Evolutionary conservation across 176 grass and related monocot genomes (phyloP), one percentile per base, ranked within the genome.

Genomic region (Chloris gayana): DNA sequence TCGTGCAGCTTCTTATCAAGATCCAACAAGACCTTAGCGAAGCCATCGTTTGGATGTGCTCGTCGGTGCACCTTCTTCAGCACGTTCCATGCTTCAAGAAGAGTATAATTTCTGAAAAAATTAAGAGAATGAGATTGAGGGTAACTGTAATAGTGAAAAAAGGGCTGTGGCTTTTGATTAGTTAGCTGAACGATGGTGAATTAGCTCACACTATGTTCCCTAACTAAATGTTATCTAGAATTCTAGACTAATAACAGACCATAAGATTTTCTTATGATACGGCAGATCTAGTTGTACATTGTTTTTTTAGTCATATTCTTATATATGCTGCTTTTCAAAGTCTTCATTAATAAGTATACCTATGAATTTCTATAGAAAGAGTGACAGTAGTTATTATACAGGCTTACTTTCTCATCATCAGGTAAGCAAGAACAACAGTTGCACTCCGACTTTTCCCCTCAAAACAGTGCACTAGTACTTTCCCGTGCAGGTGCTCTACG

Each of bases 391-490:
- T 60, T 81, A 14, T 49, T 51, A 32, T 53, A 31, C 50, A 41
- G 5, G 24, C 84, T 91, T 87, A 95, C 92, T 93, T 98, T 86
- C 92, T 89, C 72, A 95, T 70, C 83, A 98, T 93, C 64, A 93
- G 70, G 79, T 98, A 98, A 67, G 92, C 85, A 73, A 98, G 95
- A 41, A 98, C 92, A 64, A 95, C 80, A 22, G 95, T 98, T 37
- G 92, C 81, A 25, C 95, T 98, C 47, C 95, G 79, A 63, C 92
- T 98, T 90, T 88, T 98, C 19, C 95, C 95, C 72, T 94, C 92
- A n/a, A 98, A 98, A 79, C 95, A 98, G 78, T 98, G 95, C n/a
- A 98, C 95, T 70, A 98, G 83, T 69, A 98, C 87, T 91, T 98
- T 98, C 34, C 92, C 92, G 0, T 25, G 30, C 21, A 88, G 50